phyloP scores from a whole-genome alignment of 2,329 filamentous ascomycete genomes.

The Apiospora marii region DNA sequence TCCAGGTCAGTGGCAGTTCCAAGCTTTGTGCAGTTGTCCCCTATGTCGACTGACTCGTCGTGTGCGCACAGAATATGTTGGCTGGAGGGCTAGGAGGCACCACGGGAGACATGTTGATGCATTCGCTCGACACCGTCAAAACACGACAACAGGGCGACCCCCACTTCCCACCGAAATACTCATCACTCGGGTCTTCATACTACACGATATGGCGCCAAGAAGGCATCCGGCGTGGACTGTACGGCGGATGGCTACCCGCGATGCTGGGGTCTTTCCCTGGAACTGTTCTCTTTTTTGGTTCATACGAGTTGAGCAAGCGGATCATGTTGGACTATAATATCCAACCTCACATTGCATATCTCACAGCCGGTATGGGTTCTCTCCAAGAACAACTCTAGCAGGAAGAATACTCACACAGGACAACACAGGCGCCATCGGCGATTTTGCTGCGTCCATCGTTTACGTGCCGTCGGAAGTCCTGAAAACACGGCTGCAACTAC shows the following conservation, averaged over 20 bases:
- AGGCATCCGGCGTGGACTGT: conserved; percentile 83
- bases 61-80: conserved; percentile 78
- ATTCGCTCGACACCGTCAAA: conserved; percentile 98
- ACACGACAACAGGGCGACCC: conserved; percentile 97
- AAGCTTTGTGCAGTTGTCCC: neutral
- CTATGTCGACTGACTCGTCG: conserved; percentile 22
- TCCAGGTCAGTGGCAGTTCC: conserved; percentile 62
- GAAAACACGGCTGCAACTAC: conserved; percentile 95
- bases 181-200: conserved; percentile 88
- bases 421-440: conserved; percentile 83
- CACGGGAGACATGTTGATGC: conserved; percentile 97
- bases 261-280: conserved; percentile 92
- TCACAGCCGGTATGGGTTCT: conserved; percentile 73
- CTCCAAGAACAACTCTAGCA: neutral
- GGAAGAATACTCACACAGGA: conserved; percentile 11
- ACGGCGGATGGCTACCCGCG: conserved; percentile 92
- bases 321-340: conserved; percentile 85
- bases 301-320: conserved; percentile 95
- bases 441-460: conserved; percentile 88
- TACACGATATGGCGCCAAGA: conserved; percentile 93
- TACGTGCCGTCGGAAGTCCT: conserved; percentile 98
- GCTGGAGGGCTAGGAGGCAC: conserved; percentile 92
- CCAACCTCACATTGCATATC: conserved; percentile 83
- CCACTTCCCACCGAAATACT: conserved; percentile 90
- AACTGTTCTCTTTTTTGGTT: conserved; percentile 94